These are phyloP conservation scores for Didymosphaeria variabile DNA, from an alignment of 2,329 filamentous ascomycete species.

Conservation along the genomic window DNA sequence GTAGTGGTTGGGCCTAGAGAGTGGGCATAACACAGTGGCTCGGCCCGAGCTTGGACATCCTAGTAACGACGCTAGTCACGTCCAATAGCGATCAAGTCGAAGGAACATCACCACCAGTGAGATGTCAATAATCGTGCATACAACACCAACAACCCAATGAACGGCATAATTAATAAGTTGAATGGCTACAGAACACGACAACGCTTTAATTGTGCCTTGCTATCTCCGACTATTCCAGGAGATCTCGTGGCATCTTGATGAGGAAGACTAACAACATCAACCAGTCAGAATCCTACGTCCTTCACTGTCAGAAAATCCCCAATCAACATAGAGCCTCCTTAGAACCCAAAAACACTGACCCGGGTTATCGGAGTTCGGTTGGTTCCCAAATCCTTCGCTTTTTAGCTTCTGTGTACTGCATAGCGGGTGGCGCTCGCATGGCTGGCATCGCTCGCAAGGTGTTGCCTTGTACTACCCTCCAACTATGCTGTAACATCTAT, in stretches of 20 bases:
- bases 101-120: neutral
- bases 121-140: too few species aligned
- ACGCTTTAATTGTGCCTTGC: too few species aligned
- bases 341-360: neutral
- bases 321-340: neutral
- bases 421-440: neutral
- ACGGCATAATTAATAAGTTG: too few species aligned
- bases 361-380: conserved; percentile 2
- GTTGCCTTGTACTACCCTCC: neutral
- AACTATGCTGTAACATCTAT: neutral
- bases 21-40: neutral
- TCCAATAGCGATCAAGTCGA: neutral
- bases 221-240: neutral
- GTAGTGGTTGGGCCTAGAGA: too few species aligned
- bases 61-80: conserved; percentile 4
- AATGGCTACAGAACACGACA: too few species aligned
- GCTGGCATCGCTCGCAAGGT: neutral
- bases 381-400: neutral
- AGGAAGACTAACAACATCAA: neutral
- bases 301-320: neutral
- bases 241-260: neutral
- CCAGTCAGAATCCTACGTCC: neutral
- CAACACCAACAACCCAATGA: too few species aligned
- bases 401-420: neutral
- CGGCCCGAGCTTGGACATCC: neutral